Percentiles rank a stretch among this genome's conserved stretches.
These are phyloP conservation scores for Epichloe hybrida DNA, from an alignment of 2,329 filamentous ascomycete genomes.

Conservation along the genomic window DNA sequence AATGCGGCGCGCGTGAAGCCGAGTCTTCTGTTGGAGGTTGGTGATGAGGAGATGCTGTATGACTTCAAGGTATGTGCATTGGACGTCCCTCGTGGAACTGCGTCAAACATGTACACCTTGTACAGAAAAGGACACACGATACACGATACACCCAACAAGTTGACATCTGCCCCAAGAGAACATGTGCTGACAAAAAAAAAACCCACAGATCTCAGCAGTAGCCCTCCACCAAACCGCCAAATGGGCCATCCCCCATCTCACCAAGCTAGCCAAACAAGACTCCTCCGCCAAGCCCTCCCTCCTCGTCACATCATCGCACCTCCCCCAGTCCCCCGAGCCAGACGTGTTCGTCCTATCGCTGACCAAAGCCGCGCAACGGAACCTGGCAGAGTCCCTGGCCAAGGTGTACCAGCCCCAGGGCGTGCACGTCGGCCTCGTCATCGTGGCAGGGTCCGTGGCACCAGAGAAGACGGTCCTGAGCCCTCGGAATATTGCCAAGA, in stretches of 20 bases:
- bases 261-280: conserved; percentile 19
- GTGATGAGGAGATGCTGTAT: conserved; percentile 29
- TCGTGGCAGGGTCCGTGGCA: conserved; percentile 25
- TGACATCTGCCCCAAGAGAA: no score
- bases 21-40: conserved; percentile 26
- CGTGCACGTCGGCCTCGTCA: conserved; percentile 34
- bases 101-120: no score
- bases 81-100: no score
- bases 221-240: conserved; percentile 33
- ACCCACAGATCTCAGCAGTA: conserved; percentile 28
- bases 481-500: conserved; percentile 8
- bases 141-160: no score
- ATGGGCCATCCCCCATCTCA: conserved; percentile 32
- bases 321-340: conserved; percentile 34
- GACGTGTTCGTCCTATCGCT: conserved; percentile 34
- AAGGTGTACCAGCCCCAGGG: conserved; percentile 23
- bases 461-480: conserved; percentile 6
- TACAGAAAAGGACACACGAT: not conserved
- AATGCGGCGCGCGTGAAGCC: conserved; percentile 36
- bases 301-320: conserved; percentile 33
- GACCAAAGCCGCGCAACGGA: conserved; percentile 37
- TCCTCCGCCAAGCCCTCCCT: conserved; percentile 26
- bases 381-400: conserved; percentile 30
- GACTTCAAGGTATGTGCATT: conserved; percentile 30
- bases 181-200: no score